Percentiles rank a stretch among this genome's conserved stretches.
phyloP scores from a whole-genome alignment of 1,284 basidiomycete genomes.

The Tylopilus sp. region DNA sequence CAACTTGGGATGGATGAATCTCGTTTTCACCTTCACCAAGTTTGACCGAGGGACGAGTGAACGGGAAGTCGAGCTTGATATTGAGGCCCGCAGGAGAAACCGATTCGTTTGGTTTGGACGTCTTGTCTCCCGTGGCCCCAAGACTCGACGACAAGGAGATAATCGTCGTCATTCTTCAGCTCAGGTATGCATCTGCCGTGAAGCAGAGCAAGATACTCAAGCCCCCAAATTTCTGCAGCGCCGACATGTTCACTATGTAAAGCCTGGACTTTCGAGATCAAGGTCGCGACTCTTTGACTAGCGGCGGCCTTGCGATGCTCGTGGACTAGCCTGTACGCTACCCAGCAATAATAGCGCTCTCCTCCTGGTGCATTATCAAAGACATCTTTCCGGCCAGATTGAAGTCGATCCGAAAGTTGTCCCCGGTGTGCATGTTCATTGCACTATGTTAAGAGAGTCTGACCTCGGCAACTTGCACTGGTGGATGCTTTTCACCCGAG shows the following conservation, averaged over 20 bases:
- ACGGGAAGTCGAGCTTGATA: conserved; percentile 15
- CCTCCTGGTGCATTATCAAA: conserved; percentile 32
- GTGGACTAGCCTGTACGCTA: conserved; percentile 30
- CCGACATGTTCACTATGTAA: background rate
- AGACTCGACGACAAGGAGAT: conserved; percentile 28
- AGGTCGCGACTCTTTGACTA: conserved; percentile 26
- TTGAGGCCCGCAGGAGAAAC: conserved; percentile 7
- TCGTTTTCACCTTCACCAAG: conserved; percentile 42
- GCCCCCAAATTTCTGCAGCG: conserved; percentile 32
- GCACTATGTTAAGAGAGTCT: no score
- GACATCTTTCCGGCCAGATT: conserved; percentile 33
- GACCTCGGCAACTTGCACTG: no score
- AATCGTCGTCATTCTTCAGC: conserved; percentile 17
- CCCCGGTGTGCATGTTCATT: background rate
- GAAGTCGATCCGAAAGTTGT: conserved; percentile 37
- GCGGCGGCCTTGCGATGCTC: conserved; percentile 35
- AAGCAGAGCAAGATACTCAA: conserved; percentile 34
- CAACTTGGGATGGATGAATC: conserved; percentile 39
- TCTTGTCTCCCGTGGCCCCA: background rate
- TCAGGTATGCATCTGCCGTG: conserved; percentile 33
- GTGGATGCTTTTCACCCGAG: no score
- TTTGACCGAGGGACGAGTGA: conserved; percentile 34
- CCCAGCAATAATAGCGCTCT: conserved; percentile 1
- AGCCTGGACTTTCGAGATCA: background rate
- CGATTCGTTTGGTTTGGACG: conserved; percentile 1